Evolutionary conservation across 306 rosid species (phyloP), one percentile per base, ranked within the genome.

Genomic region (Inga laurina): DNA sequence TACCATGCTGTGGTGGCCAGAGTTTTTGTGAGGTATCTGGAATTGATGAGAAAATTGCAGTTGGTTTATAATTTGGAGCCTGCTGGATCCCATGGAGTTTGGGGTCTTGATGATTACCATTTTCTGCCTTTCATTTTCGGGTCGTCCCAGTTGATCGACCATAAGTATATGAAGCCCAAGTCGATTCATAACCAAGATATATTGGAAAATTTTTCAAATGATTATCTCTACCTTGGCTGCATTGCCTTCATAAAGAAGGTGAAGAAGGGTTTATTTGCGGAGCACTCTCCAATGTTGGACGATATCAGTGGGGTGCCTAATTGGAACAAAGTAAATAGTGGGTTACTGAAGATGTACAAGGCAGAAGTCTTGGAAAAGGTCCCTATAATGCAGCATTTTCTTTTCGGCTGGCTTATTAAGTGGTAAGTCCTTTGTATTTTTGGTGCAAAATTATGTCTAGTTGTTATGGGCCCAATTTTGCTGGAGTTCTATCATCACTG

Each of bases 321-420:
- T 78, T 97, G 99, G 99, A 97, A 88, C 44, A 97, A 97, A 78
- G 99, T 97, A 14, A 94, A 97, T 22, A 82, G 95, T 74, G 99
- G 99, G 52, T 84, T 97, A 89, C 94, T 94, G 71, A 97, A 97
- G 93, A 97, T 97, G 99, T 97, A 97, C 69, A 94, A 91, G 87
- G 97, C 88, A 45, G 99, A 97, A 92, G 98, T 96, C 48, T 84
- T 97, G 94, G 99, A 90, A 93, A 97, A 97, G 87, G 95, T 97
- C 68, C 99, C 99, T 61, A 97, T 97, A 66, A 97, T 97, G 99
- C 99, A 97, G 89, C 99, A 97, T 88, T 94, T 97, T 71, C 98
- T 94, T 15, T 97, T 92, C 67, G 99, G 98, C 44, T 92, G 92
- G 81, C 94, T 97, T 49, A 92, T 97, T 82, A 86, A 91, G 62